Evolutionary conservation across 768 basidiomycete species (phyloP), one percentile per base, ranked within the genome.

Genomic region (Lactarius vividus): DNA sequence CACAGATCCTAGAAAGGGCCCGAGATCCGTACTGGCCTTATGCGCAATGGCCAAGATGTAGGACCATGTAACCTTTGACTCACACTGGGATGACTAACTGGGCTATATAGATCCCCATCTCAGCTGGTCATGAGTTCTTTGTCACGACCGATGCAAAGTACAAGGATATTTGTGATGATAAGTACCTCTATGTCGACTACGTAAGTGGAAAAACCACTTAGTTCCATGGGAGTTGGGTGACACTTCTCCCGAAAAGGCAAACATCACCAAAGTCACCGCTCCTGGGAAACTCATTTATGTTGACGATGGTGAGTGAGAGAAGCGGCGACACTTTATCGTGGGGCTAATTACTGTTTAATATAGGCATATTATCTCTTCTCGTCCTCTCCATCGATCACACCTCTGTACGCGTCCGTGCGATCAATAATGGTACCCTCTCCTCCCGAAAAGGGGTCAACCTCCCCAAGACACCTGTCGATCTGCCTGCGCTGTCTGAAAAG

Each of bases 361-460:
- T 64, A 88, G 89, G 89, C 73, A 95, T 97, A 72, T 83, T 98
- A 26, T 94, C 94, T 59, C 88, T 99, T 54, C 87, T 97, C 73
- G 96, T 99, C 71, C 82, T 96, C 67, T 84, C 91, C 69, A 86
- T 98, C 73, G 94, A 96, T 66, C 89, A 91, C 57, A 74, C 80
- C 73, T 90, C 85, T 73, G 84, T 97, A 69, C 87, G 81, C 65
- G 96, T 98, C 70, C 91, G 91, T 69, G 84, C 91, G 49, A 66
- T 96, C 75, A 99, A 98, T 86, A 90, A 87, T 73, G 97, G 96
- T 62, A 88, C 82, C 46, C 88, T 99, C 72, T 92, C 92, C 58
- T 98, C 96, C 62, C 92, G 94, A 76, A 99, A 99, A 83, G 97
- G 97, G 75, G 97, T 98, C 80, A 99, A 99, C 79, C 87, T 99